Conservation (phyloP, 176 grass and related monocot genomes). For the Secale cereale region DNA sequence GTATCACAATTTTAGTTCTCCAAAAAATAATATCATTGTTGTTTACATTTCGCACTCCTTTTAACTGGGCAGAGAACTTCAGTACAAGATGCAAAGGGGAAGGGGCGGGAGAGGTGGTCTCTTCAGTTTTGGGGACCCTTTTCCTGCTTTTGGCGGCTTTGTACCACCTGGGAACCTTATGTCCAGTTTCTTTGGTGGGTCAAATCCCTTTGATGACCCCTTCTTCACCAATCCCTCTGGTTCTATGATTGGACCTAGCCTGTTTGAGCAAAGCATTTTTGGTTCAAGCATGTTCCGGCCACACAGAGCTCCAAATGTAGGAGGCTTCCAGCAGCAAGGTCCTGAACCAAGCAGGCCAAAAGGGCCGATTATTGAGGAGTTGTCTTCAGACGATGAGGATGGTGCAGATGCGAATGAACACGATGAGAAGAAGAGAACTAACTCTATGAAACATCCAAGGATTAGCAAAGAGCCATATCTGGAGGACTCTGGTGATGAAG, state of each 20-base stretch:
- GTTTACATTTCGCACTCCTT: background rate
- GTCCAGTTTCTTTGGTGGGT: conserved; percentile 54
- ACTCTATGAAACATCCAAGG: conserved; percentile 55
- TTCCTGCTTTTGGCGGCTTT: conserved; percentile 34
- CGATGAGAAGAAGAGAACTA: conserved; percentile 35
- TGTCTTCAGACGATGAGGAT: conserved; percentile 63
- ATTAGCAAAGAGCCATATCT: conserved; percentile 39
- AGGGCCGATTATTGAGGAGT: conserved; percentile 63
- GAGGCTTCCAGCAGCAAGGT: conserved; percentile 45
- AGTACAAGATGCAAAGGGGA: conserved; percentile 48
- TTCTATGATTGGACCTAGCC: conserved; percentile 46
- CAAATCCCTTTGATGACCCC: conserved; percentile 56
- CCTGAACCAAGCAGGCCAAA: conserved; percentile 34
- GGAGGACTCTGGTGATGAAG: conserved; percentile 52
- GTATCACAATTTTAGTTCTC: background rate
- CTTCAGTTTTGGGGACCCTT: conserved; percentile 49
- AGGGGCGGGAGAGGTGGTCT: conserved; percentile 45
- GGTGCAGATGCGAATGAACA: conserved; percentile 15
- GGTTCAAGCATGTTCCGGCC: conserved; percentile 23
- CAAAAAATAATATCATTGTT: background rate
- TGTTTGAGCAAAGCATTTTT: conserved; percentile 43
- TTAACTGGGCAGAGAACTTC: conserved; percentile 1
- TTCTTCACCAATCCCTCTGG: conserved; percentile 65
- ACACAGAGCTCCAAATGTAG: conserved; percentile 15
- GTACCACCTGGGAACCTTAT: conserved; percentile 41